Percentiles rank a stretch among this genome's conserved stretches.
phyloP scores from a whole-genome alignment of 2,329 filamentous ascomycete genomes.

The Colletotrichum lentis region DNA sequence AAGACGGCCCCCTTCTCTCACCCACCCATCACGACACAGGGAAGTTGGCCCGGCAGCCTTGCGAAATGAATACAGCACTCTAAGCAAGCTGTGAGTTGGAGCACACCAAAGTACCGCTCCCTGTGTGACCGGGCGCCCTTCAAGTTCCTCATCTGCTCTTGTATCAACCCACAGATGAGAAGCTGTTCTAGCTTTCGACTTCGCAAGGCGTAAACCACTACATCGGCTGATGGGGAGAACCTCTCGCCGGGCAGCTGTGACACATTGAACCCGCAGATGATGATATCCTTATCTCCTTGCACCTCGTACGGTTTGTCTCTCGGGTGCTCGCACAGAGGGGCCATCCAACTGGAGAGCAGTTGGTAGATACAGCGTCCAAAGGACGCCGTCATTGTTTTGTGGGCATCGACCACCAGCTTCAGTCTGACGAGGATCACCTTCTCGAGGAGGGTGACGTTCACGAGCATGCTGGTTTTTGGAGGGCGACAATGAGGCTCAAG shows the following conservation, averaged over 20 bases:
- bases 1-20: neutral
- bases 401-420: fast-evolving
- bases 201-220: neutral
- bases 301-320: neutral
- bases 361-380: fast-evolving
- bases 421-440: fast-evolving
- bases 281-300: neutral
- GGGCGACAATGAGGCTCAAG: neutral
- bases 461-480: neutral
- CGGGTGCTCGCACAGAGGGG: neutral
- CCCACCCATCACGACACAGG: too few relatives aligned
- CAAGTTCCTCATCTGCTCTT: fast-evolving
- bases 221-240: neutral
- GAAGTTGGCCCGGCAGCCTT: too few relatives aligned
- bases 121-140: too few relatives aligned
- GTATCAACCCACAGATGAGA: neutral
- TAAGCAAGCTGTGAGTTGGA: too few relatives aligned
- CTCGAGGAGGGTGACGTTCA: neutral
- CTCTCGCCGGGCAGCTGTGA: fast-evolving
- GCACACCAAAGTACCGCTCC: neutral
- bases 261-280: neutral
- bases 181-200: conserved; percentile 4
- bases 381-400: neutral
- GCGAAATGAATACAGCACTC: too few relatives aligned
- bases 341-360: neutral